Evolutionary conservation across 208 protist species (phyloP).

Genomic region (Tritrichomonas musculus): DNA sequence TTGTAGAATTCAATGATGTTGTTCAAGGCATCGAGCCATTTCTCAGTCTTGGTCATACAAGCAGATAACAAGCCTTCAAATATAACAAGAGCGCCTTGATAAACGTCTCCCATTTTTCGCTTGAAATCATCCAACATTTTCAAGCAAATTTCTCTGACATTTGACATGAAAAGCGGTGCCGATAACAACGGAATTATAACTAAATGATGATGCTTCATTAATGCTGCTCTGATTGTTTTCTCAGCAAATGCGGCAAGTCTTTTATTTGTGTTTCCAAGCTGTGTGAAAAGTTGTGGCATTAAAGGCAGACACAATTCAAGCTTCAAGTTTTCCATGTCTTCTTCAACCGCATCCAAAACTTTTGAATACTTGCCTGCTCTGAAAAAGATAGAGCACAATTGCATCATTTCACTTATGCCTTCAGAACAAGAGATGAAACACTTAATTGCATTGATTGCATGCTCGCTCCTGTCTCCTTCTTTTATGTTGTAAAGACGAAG

Average conservation of each 20-base stretch:
- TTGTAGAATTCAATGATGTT: neutral
- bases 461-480: neutral
- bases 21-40: neutral
- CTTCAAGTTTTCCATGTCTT: neutral
- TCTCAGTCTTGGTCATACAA: neutral
- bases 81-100: neutral
- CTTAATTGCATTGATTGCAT: neutral
- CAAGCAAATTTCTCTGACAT: neutral
- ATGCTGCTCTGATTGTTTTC: neutral
- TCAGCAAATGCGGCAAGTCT: neutral
- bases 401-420: constrained; percentile 2
- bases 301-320: neutral
- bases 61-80: neutral
- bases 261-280: neutral
- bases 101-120: neutral
- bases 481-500: neutral
- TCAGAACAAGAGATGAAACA: neutral
- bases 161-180: neutral
- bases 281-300: constrained; percentile 2
- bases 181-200: neutral
- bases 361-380: neutral
- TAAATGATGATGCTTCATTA: neutral
- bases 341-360: neutral
- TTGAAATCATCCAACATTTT: neutral
- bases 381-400: neutral